Percentiles rank a stretch among this genome's conserved stretches.
Conservation (phyloP, 2,329 filamentous ascomycete genomes). For the Fusarium solani-melongenae region DNA sequence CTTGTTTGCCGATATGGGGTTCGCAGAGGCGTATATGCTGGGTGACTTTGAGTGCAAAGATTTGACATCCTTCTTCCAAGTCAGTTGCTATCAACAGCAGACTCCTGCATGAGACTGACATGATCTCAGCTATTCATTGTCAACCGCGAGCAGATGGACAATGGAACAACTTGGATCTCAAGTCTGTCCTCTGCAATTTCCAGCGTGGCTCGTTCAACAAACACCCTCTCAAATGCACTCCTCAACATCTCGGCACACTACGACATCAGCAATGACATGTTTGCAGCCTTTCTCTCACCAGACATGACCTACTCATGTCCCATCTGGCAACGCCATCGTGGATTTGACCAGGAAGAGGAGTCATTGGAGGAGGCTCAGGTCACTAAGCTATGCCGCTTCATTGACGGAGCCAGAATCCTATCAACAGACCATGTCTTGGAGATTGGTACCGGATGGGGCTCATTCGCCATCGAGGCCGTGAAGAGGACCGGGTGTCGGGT, state of each 20-base stretch:
- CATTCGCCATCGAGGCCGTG: slow-evolving; percentile 77
- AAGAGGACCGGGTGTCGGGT: slow-evolving; percentile 73
- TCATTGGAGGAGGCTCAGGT: slow-evolving; percentile 73
- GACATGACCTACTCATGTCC: slow-evolving; percentile 83
- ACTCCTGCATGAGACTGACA: not conserved
- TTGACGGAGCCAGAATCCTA: slow-evolving; percentile 73
- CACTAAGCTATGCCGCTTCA: slow-evolving; percentile 73
- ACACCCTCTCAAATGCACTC: slow-evolving; percentile 67
- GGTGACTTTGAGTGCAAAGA: slow-evolving; percentile 75
- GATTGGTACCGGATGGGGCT: slow-evolving; percentile 82
- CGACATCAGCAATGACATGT: slow-evolving; percentile 82
- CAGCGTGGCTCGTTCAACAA: slow-evolving; percentile 66
- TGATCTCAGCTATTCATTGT: slow-evolving; percentile 71
- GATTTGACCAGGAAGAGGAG: slow-evolving; percentile 55
- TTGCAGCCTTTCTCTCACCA: slow-evolving; percentile 76
- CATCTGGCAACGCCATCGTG: slow-evolving; percentile 61
- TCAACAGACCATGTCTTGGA: slow-evolving; percentile 76
- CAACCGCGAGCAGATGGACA: slow-evolving; percentile 72
- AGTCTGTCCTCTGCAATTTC: slow-evolving; percentile 67
- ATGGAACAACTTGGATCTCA: slow-evolving; percentile 72
- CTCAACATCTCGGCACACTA: slow-evolving; percentile 79
- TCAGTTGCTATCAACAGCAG: slow-evolving; percentile 43
- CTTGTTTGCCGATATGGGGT: slow-evolving; percentile 80
- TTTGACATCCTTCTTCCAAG: slow-evolving; percentile 75
- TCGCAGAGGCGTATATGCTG: slow-evolving; percentile 79